A percentile compares a stretch with the other conserved stretches of the same genome.
Conservation (phyloP, 176 grass and related monocot genomes). For the Calamus simplicifolius region DNA sequence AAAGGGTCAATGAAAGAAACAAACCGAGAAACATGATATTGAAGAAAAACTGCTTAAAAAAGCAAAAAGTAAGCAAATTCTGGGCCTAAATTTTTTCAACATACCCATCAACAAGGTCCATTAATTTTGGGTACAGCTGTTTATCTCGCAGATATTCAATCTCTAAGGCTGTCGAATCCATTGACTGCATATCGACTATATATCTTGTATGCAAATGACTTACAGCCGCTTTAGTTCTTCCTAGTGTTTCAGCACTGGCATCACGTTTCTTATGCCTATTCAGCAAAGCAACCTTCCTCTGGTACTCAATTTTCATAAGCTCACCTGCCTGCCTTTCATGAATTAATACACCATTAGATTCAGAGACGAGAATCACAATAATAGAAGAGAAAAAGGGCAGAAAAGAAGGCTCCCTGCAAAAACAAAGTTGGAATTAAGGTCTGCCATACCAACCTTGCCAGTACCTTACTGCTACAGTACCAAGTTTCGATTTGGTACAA, state of each 20-base stretch:
- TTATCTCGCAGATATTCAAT: constrained; percentile 88
- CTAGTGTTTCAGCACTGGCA: constrained; percentile 59
- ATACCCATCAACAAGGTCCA: constrained; percentile 71
- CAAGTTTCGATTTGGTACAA: too few relatives aligned
- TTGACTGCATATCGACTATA: constrained; percentile 97
- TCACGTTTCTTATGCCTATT: constrained; percentile 85
- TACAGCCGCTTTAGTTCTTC: constrained; percentile 96
- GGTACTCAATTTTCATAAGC: constrained; percentile 98
- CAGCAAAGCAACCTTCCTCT: constrained; percentile 87
- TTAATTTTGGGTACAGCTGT: constrained; percentile 65
- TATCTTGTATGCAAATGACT: constrained; percentile 95
- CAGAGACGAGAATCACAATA: too few relatives aligned
- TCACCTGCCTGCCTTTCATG: constrained; percentile 54
- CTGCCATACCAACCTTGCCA: too few relatives aligned
- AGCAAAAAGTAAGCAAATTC: too few relatives aligned
- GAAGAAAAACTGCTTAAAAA: too few relatives aligned
- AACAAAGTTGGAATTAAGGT: too few relatives aligned
- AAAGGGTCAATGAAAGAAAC: too few relatives aligned
- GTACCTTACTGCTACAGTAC: too few relatives aligned
- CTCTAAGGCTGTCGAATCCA: constrained; percentile 95
- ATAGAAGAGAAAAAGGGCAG: too few relatives aligned
- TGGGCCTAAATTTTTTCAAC: constrained; percentile 1
- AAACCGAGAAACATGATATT: too few relatives aligned
- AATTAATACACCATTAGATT: constrained; percentile 1
- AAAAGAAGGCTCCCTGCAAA: too few relatives aligned